A percentile compares a stretch with the other conserved stretches of the same genome.
These are phyloP conservation scores for Aphanocladium album DNA, from an alignment of 2,329 filamentous ascomycete species.

Conservation along the genomic window DNA sequence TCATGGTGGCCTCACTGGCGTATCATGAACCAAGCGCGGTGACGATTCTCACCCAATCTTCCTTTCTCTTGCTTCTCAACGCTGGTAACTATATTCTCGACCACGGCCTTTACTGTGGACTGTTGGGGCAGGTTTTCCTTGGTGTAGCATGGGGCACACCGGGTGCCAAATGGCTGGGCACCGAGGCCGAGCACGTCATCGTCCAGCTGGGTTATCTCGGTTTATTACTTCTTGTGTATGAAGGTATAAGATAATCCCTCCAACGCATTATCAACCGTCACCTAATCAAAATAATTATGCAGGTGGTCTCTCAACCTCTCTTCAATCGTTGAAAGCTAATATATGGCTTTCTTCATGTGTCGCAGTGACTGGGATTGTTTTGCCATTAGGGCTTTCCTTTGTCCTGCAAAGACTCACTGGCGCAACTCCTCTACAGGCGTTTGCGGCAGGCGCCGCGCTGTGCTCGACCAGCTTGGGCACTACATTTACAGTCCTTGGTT, in stretches of 20 bases:
- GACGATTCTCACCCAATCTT: neutral
- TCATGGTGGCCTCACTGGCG: too few relatives aligned
- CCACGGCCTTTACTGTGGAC: slow-evolving; percentile 59
- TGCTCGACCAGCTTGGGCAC: slow-evolving; percentile 73
- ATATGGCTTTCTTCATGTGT: slow-evolving; percentile 55
- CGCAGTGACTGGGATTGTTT: slow-evolving; percentile 58
- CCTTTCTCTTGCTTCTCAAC: neutral
- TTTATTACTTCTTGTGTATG: slow-evolving; percentile 66
- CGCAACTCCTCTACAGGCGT: slow-evolving; percentile 56
- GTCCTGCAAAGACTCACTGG: slow-evolving; percentile 44
- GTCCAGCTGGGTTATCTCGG: slow-evolving; percentile 68
- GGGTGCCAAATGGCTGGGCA: slow-evolving; percentile 54
- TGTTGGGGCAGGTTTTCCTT: slow-evolving; percentile 66
- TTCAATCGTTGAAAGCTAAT: slow-evolving; percentile 49
- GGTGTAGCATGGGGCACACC: slow-evolving; percentile 67
- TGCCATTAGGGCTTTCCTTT: slow-evolving; percentile 64
- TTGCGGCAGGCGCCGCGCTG: slow-evolving; percentile 67
- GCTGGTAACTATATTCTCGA: slow-evolving; percentile 49
- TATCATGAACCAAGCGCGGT: neutral
- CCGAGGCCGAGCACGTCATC: slow-evolving; percentile 47
- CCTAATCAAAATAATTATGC: neutral
- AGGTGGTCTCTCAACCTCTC: slow-evolving; percentile 18
- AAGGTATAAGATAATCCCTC: slow-evolving; percentile 39
- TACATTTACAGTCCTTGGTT: slow-evolving; percentile 50
- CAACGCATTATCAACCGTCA: neutral